phyloP scores from a whole-genome alignment of 2,329 filamentous ascomycete species.

The Fusarium sp. region DNA sequence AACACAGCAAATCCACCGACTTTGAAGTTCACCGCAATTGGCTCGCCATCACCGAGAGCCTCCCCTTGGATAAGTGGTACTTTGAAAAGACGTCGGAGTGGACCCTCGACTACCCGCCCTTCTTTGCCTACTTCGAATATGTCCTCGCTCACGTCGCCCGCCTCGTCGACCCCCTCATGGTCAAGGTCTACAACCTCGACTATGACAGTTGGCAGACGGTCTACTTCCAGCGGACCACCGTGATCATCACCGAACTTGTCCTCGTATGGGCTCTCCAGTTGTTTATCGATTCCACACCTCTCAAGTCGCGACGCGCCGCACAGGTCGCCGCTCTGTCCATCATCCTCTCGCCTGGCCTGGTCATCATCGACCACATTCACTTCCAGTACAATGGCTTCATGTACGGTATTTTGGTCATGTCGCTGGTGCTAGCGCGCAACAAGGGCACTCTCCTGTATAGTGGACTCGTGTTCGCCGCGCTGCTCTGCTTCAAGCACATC shows the following conservation, averaged over 20 bases:
- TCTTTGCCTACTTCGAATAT: constrained; percentile 99
- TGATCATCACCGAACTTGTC: constrained; percentile 86
- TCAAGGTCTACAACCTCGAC: constrained; percentile 81
- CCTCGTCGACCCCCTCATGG: constrained; percentile 83
- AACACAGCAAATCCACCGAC: constrained; percentile 91
- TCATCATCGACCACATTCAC: constrained; percentile 98
- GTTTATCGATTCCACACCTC: constrained; percentile 79
- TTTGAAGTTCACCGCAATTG: constrained; percentile 99
- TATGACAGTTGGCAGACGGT: constrained; percentile 95
- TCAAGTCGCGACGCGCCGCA: constrained; percentile 76
- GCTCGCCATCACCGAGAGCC: constrained; percentile 93
- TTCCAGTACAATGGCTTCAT: constrained; percentile 99
- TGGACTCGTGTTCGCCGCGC: constrained; percentile 83
- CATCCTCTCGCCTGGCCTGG: constrained; percentile 87
- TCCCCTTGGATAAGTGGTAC: constrained; percentile 92
- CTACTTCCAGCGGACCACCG: constrained; percentile 91
- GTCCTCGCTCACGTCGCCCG: constrained; percentile 82
- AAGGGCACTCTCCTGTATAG: constrained; percentile 80
- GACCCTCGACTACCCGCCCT: constrained; percentile 98
- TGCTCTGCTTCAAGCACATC: constrained; percentile 97
- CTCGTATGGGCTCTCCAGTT: constrained; percentile 84
- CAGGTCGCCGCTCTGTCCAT: constrained; percentile 91
- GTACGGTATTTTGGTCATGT: constrained; percentile 90
- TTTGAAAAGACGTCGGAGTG: constrained; percentile 98
- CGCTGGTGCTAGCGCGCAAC: constrained; percentile 83